A percentile compares a stretch with the other conserved stretches of the same genome.
Conservation (phyloP, 768 basidiomycete species). For the Boletus pseudopeckii region DNA sequence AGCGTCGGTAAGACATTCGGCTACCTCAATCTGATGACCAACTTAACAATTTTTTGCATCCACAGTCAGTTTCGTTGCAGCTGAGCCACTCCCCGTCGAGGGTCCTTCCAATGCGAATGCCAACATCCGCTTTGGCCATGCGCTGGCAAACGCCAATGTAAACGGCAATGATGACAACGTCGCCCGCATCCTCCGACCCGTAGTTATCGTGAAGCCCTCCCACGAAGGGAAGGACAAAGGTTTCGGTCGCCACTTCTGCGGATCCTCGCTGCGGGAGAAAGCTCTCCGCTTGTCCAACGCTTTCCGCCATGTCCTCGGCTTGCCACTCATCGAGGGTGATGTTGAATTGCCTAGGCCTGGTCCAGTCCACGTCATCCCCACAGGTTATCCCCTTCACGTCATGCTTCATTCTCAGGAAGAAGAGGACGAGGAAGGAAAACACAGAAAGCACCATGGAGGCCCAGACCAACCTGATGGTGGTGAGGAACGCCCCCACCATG, state of each 20-base stretch:
- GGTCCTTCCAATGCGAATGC: slow-evolving; percentile 29
- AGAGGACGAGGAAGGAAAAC: slow-evolving; percentile 8
- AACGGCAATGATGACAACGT: slow-evolving; percentile 28
- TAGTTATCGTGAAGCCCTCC: slow-evolving; percentile 5
- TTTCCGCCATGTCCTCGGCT: slow-evolving; percentile 54
- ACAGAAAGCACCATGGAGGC: slow-evolving; percentile 1
- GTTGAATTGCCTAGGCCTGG: slow-evolving; percentile 6
- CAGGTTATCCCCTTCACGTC: slow-evolving; percentile 9
- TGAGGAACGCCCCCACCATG: slow-evolving; percentile 5
- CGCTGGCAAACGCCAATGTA: slow-evolving; percentile 31
- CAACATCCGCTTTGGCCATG: slow-evolving; percentile 39
- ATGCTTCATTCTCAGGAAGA: slow-evolving; percentile 5
- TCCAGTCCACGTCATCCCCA: slow-evolving; percentile 31
- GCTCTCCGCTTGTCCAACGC: slow-evolving; percentile 49
- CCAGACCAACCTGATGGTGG: background rate
- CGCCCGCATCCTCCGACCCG: slow-evolving; percentile 17
- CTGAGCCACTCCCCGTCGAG: slow-evolving; percentile 49
- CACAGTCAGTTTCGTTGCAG: slow-evolving; percentile 38
- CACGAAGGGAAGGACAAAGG: slow-evolving; percentile 10
- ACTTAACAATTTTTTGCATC: background rate
- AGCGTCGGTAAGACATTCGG: slow-evolving; percentile 26
- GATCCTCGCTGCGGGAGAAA: slow-evolving; percentile 43
- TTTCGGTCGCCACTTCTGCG: slow-evolving; percentile 28
- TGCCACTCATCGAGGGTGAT: slow-evolving; percentile 42
- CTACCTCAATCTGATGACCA: background rate